Base-by-base conservation (phyloP, 2,329 filamentous ascomycete species). In the Talaromyces sp. region DNA sequence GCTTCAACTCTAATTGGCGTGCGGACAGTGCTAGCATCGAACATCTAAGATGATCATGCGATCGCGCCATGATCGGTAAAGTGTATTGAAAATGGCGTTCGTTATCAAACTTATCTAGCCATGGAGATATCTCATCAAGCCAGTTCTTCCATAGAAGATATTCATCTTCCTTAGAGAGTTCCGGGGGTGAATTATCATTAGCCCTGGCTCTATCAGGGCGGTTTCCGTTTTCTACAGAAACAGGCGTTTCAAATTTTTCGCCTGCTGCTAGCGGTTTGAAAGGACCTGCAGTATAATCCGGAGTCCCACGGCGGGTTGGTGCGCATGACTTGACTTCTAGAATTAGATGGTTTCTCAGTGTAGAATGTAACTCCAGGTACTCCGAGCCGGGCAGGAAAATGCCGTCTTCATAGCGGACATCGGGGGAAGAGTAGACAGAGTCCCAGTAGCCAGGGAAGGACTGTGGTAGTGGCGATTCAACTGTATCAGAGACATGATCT, bases 21-120 rank as follows among this genome's bases (percentile, higher is more conserved):
- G 81, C 79, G 0, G 81, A 84, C 5, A 85, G 77, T 0, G 83
- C 81, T 7, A 85, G 72, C 35, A 85, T 76, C 0, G 80, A 80
- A 61, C 81, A 81, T 2, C 79, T 68, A 2, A 84, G 64, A 26
- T 79, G 71, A 0, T 76, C 72, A 27, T 79, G 79, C 27, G 70
- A 73, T 48, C 77, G 76, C 0, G 81, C 81, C 31, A 84, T 69
- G 1, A 80, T 69, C 0, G 82, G 79, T 2, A 85, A 71, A 10
- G 81, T 75, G 1, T 80, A 77, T 19, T 80, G 79, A 65, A 85
- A 85, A 53, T 79, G 78, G 14, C 79, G 78, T 17, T 79, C 72
- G 26, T 75, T 74, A 61, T 85, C 83, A 56, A 84, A 84, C 68
- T 83, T 85, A 65, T 85, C 83, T 3, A 85, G 77, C 81, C 81